These are phyloP conservation scores for Podaxis sp. DNA, from an alignment of 768 basidiomycete species.

Conservation along the genomic window DNA sequence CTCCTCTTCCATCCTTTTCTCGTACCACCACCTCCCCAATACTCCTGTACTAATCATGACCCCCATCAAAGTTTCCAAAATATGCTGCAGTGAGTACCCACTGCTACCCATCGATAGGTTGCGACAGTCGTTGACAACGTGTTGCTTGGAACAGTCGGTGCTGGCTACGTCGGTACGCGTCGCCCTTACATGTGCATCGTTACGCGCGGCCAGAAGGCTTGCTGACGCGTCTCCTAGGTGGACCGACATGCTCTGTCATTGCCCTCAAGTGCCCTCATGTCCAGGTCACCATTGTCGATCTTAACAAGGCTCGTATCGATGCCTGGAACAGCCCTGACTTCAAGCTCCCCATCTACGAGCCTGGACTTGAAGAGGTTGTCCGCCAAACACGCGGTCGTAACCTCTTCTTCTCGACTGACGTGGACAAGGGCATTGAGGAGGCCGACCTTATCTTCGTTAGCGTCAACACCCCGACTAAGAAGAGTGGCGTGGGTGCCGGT, in stretches of 20 bases:
- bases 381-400: conserved; percentile 87
- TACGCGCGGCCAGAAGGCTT: neutral
- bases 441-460: conserved; percentile 98
- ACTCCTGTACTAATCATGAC: conserved; percentile 48
- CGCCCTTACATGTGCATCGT: neutral
- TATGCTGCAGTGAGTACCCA: conserved; percentile 79
- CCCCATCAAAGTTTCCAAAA: conserved; percentile 67
- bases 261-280: conserved; percentile 92
- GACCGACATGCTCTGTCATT: conserved; percentile 94
- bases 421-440: conserved; percentile 89
- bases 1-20: conserved; percentile 8
- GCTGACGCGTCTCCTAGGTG: conserved; percentile 49
- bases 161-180: conserved; percentile 89
- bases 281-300: conserved; percentile 94
- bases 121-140: conserved; percentile 14
- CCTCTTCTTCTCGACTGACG: conserved; percentile 95
- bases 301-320: conserved; percentile 91
- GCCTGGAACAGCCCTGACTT: conserved; percentile 94
- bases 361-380: conserved; percentile 91
- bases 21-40: conserved; percentile 42
- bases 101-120: neutral
- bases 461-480: conserved; percentile 99
- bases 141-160: conserved; percentile 56
- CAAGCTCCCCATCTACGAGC: conserved; percentile 94
- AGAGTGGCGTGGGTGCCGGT: conserved; percentile 94